A percentile compares a stretch with the other conserved stretches of the same genome.
Conservation (phyloP, 139 green algal species). For the Auxenochlorella protothecoides region DNA sequence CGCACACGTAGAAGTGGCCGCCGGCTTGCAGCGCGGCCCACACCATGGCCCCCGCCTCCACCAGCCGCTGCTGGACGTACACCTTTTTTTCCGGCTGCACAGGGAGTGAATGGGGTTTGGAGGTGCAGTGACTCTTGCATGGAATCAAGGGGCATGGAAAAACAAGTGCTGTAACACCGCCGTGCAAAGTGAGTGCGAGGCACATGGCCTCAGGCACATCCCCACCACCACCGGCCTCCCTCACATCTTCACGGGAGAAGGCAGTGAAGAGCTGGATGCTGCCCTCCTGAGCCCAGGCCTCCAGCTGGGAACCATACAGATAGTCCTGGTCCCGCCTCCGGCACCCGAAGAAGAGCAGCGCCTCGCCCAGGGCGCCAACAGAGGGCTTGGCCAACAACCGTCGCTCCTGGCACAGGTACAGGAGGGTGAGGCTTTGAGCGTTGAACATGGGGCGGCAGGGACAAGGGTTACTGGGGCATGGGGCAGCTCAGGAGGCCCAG, state of each 20-base stretch:
- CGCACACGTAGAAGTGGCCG: conserved; percentile 84
- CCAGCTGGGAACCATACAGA: conserved; percentile 61
- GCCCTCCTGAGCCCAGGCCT: conserved; percentile 47
- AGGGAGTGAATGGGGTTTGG: too few relatives aligned
- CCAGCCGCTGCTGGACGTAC: conserved; percentile 88
- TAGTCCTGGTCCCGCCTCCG: conserved; percentile 71
- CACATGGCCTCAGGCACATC: background rate
- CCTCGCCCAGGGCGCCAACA: conserved; percentile 7
- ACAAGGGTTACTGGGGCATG: background rate
- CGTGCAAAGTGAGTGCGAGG: too few relatives aligned
- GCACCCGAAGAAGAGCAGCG: conserved; percentile 81
- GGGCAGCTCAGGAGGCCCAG: background rate
- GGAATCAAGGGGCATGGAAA: too few relatives aligned
- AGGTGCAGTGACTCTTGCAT: too few relatives aligned
- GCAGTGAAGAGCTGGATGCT: conserved; percentile 60
- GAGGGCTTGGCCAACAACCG: background rate
- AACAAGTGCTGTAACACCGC: too few relatives aligned
- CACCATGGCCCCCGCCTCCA: conserved; percentile 41
- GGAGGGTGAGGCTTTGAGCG: background rate
- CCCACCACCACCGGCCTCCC: background rate
- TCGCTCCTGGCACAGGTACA: conserved; percentile 8
- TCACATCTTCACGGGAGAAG: conserved; percentile 67
- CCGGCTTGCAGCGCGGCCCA: conserved; percentile 61
- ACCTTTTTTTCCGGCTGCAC: conserved; percentile 69
- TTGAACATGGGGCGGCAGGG: background rate